Evolutionary conservation across 768 basidiomycete species (phyloP).

Genomic region (Kwoniella botswanensis): DNA sequence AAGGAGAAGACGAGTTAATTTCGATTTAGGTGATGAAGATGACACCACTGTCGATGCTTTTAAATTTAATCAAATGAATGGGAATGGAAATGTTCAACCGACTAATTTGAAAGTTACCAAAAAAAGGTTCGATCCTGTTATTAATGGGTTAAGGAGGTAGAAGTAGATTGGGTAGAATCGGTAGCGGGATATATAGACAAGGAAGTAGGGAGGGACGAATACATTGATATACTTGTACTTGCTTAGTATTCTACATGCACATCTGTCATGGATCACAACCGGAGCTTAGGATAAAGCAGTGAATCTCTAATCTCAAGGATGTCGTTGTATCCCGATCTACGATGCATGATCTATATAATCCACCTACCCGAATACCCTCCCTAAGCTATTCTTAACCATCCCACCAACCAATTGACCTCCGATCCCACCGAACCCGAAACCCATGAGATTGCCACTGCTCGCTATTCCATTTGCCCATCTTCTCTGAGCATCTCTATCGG

Average conservation of each 20-base stretch:
- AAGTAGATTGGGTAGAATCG: neutral
- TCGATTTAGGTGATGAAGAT: neutral
- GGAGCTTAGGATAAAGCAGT: neutral
- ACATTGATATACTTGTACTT: no score
- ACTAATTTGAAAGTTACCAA: slow-evolving; percentile 16
- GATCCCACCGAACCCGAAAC: slow-evolving; percentile 71
- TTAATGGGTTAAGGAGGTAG: slow-evolving; percentile 11
- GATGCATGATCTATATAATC: slow-evolving; percentile 8
- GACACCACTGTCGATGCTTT: neutral
- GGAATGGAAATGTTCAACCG: neutral
- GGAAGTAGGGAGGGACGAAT: no score
- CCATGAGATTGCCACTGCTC: slow-evolving; percentile 72
- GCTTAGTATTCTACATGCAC: no score
- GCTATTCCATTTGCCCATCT: slow-evolving; percentile 81
- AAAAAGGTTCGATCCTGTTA: slow-evolving; percentile 9
- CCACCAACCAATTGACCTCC: slow-evolving; percentile 83
- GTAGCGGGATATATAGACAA: neutral
- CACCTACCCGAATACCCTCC: slow-evolving; percentile 69
- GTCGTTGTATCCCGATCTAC: neutral
- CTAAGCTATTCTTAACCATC: slow-evolving; percentile 79
- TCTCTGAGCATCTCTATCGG: slow-evolving; percentile 81
- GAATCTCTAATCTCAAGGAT: neutral
- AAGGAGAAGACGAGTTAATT: neutral
- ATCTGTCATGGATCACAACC: no score
- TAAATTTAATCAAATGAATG: neutral